Conservation (phyloP, 2,329 filamentous ascomycete genomes). For the Keithomyces neogunnii region DNA sequence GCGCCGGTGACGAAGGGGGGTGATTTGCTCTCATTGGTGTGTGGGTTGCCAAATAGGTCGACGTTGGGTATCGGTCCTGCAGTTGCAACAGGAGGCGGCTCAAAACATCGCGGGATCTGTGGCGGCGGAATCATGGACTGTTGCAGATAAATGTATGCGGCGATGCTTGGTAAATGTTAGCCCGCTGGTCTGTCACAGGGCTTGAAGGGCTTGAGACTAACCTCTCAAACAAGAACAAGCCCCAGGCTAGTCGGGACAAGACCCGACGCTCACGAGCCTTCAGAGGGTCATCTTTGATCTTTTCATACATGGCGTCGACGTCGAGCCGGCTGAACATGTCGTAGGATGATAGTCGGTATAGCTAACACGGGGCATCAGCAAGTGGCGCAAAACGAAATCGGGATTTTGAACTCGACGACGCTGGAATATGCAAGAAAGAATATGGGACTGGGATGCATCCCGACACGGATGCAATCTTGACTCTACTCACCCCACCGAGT, state of each 20-base stretch:
- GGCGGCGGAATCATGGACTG: slow-evolving; percentile 8
- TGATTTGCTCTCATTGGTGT: slow-evolving; percentile 1
- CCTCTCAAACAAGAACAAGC: slow-evolving; percentile 14
- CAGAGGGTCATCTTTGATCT: slow-evolving; percentile 3
- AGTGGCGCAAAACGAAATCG: too few relatives aligned
- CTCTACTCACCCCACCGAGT: slow-evolving; percentile 10
- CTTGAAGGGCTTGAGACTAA: not conserved
- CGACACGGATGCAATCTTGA: not conserved
- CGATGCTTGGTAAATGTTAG: slow-evolving; percentile 5
- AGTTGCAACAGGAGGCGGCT: not conserved
- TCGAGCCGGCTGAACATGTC: slow-evolving; percentile 12
- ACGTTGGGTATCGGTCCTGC: not conserved
- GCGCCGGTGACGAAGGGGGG: slow-evolving; percentile 8
- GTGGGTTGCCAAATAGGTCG: slow-evolving; percentile 7
- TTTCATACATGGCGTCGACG: slow-evolving; percentile 6
- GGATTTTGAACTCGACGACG: not conserved
- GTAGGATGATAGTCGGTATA: slow-evolving; percentile 14
- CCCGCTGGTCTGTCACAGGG: not conserved
- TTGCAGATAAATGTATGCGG: slow-evolving; percentile 9
- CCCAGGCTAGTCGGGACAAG: slow-evolving; percentile 11
- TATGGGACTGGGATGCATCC: not conserved
- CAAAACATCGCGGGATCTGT: slow-evolving; percentile 7
- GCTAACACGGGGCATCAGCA: not conserved
- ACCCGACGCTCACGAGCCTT: not conserved
- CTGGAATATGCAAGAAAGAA: not conserved